A percentile compares a stretch with the other conserved stretches of the same genome.
Evolutionary conservation across 176 grass and related monocot genomes (phyloP).

Genomic region (Lolium multiflorum): DNA sequence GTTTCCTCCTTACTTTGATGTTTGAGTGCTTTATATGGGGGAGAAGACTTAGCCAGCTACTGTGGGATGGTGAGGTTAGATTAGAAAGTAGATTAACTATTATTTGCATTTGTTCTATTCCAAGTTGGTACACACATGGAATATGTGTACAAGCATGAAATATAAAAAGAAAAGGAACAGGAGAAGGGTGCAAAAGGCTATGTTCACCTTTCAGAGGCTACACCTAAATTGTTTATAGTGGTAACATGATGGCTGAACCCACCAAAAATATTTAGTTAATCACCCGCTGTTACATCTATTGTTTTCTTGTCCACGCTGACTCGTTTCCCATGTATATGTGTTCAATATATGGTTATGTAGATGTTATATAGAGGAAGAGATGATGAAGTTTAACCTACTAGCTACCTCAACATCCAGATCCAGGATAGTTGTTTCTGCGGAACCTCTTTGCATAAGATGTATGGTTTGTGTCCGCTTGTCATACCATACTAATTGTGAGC

Average conservation of each 20-base stretch:
- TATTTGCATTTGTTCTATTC: slow-evolving; percentile 48
- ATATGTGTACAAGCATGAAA: slow-evolving; percentile 47
- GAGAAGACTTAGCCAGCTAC: slow-evolving; percentile 40
- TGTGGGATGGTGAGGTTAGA: slow-evolving; percentile 36
- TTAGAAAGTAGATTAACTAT: slow-evolving; percentile 30
- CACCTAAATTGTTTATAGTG: not conserved
- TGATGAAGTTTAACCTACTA: slow-evolving; percentile 5
- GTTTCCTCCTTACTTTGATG: slow-evolving; percentile 28
- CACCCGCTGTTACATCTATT: not conserved
- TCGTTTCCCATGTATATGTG: slow-evolving; percentile 3
- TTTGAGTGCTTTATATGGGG: slow-evolving; percentile 47
- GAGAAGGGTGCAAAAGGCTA: slow-evolving; percentile 34
- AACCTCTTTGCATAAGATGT: too few species aligned
- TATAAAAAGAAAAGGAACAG: slow-evolving; percentile 26
- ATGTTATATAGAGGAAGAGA: not conserved
- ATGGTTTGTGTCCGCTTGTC: too few species aligned
- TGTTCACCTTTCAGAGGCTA: slow-evolving; percentile 22
- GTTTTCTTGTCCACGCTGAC: not conserved
- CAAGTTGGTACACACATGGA: slow-evolving; percentile 51
- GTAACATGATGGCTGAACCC: not conserved
- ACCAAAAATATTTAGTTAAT: not conserved
- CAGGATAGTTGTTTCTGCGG: not conserved
- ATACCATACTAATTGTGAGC: too few species aligned
- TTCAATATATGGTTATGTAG: not conserved
- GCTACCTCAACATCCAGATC: not conserved